Conservation (phyloP, 2,329 filamentous ascomycete species). For the Chaetomium sp. region DNA sequence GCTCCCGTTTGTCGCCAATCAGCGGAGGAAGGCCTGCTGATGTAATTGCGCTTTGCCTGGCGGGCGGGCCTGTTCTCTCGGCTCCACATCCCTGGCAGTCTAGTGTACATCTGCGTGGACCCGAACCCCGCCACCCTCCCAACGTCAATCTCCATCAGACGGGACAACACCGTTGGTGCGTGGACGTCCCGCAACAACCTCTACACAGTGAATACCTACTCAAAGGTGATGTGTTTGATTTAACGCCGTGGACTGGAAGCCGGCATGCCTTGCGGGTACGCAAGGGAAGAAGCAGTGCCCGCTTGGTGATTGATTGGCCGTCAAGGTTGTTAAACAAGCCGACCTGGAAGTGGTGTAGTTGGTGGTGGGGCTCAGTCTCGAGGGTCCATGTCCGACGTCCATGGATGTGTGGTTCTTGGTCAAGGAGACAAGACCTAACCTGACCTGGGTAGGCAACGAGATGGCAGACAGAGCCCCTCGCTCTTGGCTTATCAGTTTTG, state of each 20-base stretch:
- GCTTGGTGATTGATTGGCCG: background rate
- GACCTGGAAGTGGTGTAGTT: background rate
- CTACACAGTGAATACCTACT: too few relatives aligned
- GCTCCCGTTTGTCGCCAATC: background rate
- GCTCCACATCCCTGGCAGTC: too few relatives aligned
- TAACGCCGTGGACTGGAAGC: too few relatives aligned
- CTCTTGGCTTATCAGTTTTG: background rate
- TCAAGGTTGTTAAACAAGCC: too few relatives aligned
- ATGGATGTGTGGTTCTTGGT: background rate
- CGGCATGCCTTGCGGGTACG: too few relatives aligned
- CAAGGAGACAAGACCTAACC: too few relatives aligned
- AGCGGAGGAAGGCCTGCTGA: background rate
- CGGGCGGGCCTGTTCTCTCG: too few relatives aligned
- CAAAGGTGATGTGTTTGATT: too few relatives aligned
- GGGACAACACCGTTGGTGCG: background rate
- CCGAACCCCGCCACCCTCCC: background rate
- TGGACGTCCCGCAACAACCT: too few relatives aligned
- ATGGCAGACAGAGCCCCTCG: too few relatives aligned
- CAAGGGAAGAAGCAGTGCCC: background rate
- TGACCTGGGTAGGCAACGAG: too few relatives aligned
- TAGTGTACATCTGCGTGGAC: background rate
- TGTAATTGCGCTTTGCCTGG: background rate
- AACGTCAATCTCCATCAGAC: background rate
- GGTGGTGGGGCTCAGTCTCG: background rate
- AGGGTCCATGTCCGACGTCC: too few relatives aligned